These are phyloP conservation scores for Entomortierella beljakovae DNA, from an alignment of 192 early-diverging fungal species.

Conservation along the genomic window DNA sequence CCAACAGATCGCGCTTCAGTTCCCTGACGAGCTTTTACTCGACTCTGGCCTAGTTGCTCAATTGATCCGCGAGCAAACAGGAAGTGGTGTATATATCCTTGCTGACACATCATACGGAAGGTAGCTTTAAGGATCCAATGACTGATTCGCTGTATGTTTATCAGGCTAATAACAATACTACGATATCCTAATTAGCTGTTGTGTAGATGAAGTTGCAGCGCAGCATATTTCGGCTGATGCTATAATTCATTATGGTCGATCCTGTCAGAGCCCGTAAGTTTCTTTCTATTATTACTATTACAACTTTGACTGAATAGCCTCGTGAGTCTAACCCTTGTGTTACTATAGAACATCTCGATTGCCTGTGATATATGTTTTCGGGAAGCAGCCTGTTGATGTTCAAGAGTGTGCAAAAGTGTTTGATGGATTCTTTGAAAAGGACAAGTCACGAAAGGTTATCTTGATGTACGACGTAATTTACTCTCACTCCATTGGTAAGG, in stretches of 20 bases:
- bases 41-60: slow-evolving; percentile 75
- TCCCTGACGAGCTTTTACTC: slow-evolving; percentile 88
- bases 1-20: slow-evolving; percentile 84
- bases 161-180: not conserved
- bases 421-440: slow-evolving; percentile 48
- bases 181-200: slow-evolving; percentile 73
- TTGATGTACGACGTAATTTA: slow-evolving; percentile 85
- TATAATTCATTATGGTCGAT: slow-evolving; percentile 96
- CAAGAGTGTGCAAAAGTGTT: slow-evolving; percentile 66
- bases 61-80: slow-evolving; percentile 61
- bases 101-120: slow-evolving; percentile 97
- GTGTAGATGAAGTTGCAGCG: slow-evolving; percentile 97
- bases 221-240: slow-evolving; percentile 87
- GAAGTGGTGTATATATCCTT: slow-evolving; percentile 76
- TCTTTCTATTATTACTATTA: not conserved
- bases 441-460: slow-evolving; percentile 63
- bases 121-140: too few relatives aligned
- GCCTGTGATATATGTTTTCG: slow-evolving; percentile 92
- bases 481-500: slow-evolving; percentile 64
- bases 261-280: slow-evolving; percentile 86
- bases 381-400: slow-evolving; percentile 75
- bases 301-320: not conserved
- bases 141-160: not conserved
- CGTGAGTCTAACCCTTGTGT: not conserved
- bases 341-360: slow-evolving; percentile 73